phyloP scores from a whole-genome alignment of 306 rosid genomes.

The Sphenostylis stenocarpa region DNA sequence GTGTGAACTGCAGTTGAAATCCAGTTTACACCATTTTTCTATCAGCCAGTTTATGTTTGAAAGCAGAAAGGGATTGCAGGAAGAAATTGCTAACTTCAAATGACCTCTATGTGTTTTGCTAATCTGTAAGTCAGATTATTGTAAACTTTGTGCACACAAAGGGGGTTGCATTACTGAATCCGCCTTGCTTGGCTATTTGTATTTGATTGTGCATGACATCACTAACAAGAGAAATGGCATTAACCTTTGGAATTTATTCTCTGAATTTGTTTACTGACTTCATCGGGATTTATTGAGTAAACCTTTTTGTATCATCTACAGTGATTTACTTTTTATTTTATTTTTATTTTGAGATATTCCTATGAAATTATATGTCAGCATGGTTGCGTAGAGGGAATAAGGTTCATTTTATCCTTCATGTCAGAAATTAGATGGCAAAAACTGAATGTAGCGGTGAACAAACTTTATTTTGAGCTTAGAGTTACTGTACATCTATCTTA shows the following conservation, averaged over 20 bases:
- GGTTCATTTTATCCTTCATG: neutral
- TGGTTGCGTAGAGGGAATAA: neutral
- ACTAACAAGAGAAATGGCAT: conserved; percentile 2
- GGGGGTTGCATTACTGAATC: neutral
- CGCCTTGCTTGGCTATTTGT: conserved; percentile 9
- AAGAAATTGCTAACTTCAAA: neutral
- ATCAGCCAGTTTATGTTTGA: neutral
- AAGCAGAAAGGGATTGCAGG: conserved; percentile 8
- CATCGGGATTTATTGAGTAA: conserved; percentile 7
- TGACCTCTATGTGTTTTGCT: neutral
- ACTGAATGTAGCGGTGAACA: neutral
- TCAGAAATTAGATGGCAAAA: neutral
- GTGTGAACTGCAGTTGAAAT: neutral
- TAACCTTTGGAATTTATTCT: neutral
- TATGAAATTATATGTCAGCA: conserved; percentile 22
- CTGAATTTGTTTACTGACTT: conserved; percentile 15
- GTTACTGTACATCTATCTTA: conserved; percentile 34
- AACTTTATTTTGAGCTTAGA: neutral
- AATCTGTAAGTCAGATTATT: conserved; percentile 8
- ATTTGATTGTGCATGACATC: conserved; percentile 7
- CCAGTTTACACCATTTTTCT: conserved; percentile 24
- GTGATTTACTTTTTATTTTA: conserved; percentile 13
- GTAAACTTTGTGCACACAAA: conserved; percentile 7
- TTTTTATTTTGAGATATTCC: neutral
- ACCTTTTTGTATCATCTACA: neutral